phyloP scores from a whole-genome alignment of 371 early-diverging fungal species.

The Mortierella polycephala region DNA sequence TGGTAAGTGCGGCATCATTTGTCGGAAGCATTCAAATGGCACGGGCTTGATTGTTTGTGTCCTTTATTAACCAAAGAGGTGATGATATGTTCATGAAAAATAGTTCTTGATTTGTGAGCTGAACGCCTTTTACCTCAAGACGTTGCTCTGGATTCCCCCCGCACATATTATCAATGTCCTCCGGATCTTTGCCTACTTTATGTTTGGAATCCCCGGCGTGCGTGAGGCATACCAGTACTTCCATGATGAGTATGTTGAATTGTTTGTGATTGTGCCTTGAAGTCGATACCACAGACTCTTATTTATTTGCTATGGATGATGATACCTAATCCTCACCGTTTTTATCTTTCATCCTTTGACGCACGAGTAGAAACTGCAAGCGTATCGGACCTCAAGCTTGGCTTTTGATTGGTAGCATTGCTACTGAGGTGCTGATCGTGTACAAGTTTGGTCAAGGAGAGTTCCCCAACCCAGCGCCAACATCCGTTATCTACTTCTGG shows the following conservation, averaged over 20 bases:
- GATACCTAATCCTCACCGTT: no score
- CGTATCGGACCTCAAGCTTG: conserved; percentile 92
- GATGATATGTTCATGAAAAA: not conserved
- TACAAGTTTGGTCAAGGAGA: conserved; percentile 90
- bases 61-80: not conserved
- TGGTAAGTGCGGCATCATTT: conserved; percentile 18
- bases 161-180: conserved; percentile 85
- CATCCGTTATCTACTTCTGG: conserved; percentile 84
- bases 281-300: not conserved
- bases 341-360: conserved; percentile 4
- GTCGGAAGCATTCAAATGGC: not conserved
- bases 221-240: conserved; percentile 94
- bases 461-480: conserved; percentile 85
- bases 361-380: conserved; percentile 63
- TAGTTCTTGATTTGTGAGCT: conserved; percentile 85
- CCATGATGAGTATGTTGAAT: conserved; percentile 69
- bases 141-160: conserved; percentile 94
- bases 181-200: conserved; percentile 83
- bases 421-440: conserved; percentile 90
- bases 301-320: not conserved
- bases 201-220: conserved; percentile 87
- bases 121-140: conserved; percentile 93
- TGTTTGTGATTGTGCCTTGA: no score
- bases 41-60: not conserved
- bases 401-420: conserved; percentile 86